Base-by-base conservation (phyloP, 108 stramenopile genomes). In the Conticribra weissflogii region DNA sequence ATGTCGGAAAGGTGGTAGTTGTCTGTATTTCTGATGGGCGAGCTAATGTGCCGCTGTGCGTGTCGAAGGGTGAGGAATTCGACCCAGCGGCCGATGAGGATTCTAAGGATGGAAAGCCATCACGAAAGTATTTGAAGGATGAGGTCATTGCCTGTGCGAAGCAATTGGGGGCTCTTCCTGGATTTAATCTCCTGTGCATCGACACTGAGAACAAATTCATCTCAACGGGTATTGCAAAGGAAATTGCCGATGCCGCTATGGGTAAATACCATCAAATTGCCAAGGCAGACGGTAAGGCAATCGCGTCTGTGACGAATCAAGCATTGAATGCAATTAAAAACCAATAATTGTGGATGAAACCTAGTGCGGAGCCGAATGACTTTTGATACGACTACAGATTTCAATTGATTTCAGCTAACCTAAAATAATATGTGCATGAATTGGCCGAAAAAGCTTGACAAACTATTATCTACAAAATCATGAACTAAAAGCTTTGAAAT, bases 161-260 rank as follows among this genome's bases (percentile, higher is more conserved):
- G 76, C 81, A 94, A 63, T 67, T 98, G 54, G 93, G 89, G 15
- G 84, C 71, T 12, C 69, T 94, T 32, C 82, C 82, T 2, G 95
- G 93, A n/a, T 96, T 98, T 79, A 94, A 96, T 64, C 64, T 98
- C 25, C 87, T 98, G 15, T 90, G 93, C 61, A 93, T 98, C 50
- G 96, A 98, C 62, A 97, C 96, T 1, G 98, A 98, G 66, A 96
- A 96, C 82, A 97, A 97, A 72, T 98, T 98, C 69, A 96, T 97
- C 66, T 90, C 88, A 49, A 98, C 98, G 23, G 98, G 98, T 58
- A 57, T 98, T 44, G 96, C 98, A 23, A 98, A 98, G 81, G 98
- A 98, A 16, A 97, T 98, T 75, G 94, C 96, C 19, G 71, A 91
- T 52, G 98, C 94, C 12, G 98, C 96, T 2, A 24, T 31, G 67